A percentile compares a stretch with the other conserved stretches of the same genome.
Conservation (phyloP, 306 rosid species). For the Carpinus viminea region DNA sequence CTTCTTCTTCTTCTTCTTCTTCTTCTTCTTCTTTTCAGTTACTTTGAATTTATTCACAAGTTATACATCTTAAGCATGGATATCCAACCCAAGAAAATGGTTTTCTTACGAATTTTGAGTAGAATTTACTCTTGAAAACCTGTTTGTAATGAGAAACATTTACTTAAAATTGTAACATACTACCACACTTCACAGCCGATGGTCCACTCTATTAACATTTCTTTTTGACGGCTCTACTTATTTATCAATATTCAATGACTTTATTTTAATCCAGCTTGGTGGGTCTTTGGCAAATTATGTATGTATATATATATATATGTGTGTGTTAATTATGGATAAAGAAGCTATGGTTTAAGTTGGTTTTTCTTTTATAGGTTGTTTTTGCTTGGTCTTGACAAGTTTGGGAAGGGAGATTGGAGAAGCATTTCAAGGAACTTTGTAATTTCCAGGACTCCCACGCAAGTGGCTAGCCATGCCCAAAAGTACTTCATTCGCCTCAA, state of each 20-base stretch:
- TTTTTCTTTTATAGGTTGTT: conserved; percentile 62
- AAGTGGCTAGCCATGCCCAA: conserved; percentile 98
- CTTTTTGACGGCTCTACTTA: no score
- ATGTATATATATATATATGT: no score
- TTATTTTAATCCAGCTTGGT: not conserved
- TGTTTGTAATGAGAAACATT: no score
- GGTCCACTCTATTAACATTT: no score
- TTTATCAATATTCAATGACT: no score
- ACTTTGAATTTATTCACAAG: not conserved
- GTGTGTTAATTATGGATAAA: not conserved
- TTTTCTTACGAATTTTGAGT: no score
- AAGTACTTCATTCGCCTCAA: conserved; percentile 92
- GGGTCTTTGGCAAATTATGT: not conserved
- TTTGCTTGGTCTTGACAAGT: conserved; percentile 93
- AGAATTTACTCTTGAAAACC: no score
- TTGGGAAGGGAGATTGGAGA: conserved; percentile 99
- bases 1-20: no score
- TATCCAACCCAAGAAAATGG: no score
- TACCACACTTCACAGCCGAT: no score
- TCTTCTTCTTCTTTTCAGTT: not conserved
- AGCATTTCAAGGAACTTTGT: conserved; percentile 97
- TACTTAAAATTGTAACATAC: no score
- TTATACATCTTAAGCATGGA: no score
- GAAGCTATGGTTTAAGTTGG: conserved; percentile 3
- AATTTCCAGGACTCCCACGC: conserved; percentile 94